Evolutionary conservation across 257 asterid genomes (phyloP).

Genomic region (Buddleja alternifolia): DNA sequence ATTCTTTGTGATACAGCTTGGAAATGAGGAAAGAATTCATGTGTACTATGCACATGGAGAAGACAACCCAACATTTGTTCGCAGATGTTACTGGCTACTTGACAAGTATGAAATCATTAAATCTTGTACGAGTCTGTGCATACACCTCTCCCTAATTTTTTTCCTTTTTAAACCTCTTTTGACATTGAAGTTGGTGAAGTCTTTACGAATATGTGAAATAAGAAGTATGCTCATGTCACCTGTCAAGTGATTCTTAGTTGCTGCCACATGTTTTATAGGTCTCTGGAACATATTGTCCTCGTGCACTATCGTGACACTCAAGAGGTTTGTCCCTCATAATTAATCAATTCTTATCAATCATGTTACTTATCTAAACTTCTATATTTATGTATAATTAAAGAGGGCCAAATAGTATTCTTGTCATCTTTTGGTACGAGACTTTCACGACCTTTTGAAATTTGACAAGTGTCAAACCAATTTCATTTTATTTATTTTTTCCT

Average conservation of each 20-base stretch:
- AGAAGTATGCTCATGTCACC: no score
- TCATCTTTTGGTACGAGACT: no score
- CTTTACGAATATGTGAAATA: conserved; percentile 21
- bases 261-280: conserved; percentile 56
- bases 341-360: neutral
- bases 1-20: conserved; percentile 63
- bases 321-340: conserved; percentile 68
- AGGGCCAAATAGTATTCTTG: no score
- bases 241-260: conserved; percentile 25
- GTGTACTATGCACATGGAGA: conserved; percentile 99
- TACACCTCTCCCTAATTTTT: neutral
- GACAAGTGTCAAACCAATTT: no score
- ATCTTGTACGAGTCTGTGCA: conserved; percentile 23
- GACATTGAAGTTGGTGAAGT: conserved; percentile 21
- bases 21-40: conserved; percentile 94
- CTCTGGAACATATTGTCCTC: conserved; percentile 88
- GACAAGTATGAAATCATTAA: conserved; percentile 72
- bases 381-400: no score
- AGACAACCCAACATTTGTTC: conserved; percentile 86
- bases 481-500: no score
- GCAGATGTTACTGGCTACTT: conserved; percentile 98
- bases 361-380: conserved; percentile 1
- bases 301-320: conserved; percentile 99
- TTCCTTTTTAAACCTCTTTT: no score
- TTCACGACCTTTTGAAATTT: no score